Evolutionary conservation across 768 basidiomycete species (phyloP), one percentile per base, ranked within the genome.

Genomic region (Melanogaster broomeanus): DNA sequence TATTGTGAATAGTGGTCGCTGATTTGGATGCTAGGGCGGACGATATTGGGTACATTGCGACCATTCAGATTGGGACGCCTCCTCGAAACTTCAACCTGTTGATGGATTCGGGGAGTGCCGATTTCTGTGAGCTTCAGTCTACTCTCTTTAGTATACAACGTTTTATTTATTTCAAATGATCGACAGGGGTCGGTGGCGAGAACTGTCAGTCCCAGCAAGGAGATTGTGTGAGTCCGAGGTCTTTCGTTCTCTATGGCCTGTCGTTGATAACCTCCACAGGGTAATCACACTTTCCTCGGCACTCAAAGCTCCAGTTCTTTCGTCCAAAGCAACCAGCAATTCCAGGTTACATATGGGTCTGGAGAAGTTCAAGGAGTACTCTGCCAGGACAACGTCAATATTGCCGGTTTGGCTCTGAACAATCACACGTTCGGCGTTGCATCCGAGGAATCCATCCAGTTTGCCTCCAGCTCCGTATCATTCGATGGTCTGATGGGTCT

Each of bases 401-500:
- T 93, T 48, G 88, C 84, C 3, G 87, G 85, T 18, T 72, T 92
- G 35, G 55, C 68, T 0, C 73, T 92, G 34, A 63, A 63, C 5
- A 72, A 59, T 4, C 88, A 90, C 65, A 79, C 75, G 0, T 90
- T 93, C 54, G 91, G 91, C 48, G 83, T 84, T 19, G 79, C 87
- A 7, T 69, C 67, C 2, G 34, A 58, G 12, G 90, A 92, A 67
- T 82, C 77, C 43, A 60, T 66, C 0, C 82, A 90, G 30, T 91
- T 93, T 69, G 73, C 82, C 13, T 60, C 62, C 33, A 54, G 75
- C 57, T 46, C 53, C 2, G 74, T 75, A 35, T 72, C 79, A 2
- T 89, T 88, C 55, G 86, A 90, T 62, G 88, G 90, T 15, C 67
- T 92, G 33, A 86, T 90, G 83, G 89, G 90, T 31, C 76, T 89